Evolutionary conservation across 331 rosid species (phyloP), one percentile per base, ranked within the genome.

Genomic region (Malus hybrid): DNA sequence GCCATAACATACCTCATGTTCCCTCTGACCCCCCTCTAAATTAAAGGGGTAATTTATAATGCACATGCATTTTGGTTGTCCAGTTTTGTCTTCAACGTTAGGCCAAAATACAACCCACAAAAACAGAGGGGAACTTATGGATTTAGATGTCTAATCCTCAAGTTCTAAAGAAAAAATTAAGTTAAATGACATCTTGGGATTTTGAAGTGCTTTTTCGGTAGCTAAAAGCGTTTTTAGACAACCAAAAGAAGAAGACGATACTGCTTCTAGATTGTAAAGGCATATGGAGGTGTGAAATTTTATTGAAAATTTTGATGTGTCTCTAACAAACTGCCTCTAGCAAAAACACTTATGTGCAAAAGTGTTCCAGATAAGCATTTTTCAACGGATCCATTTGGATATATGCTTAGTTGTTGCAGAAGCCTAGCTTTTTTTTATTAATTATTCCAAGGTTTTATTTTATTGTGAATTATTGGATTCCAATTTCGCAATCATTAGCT

Each of bases 51-150:
- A 10, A 42, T 42, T 69, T 63, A 9, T 34, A 60, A 20, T 26
- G 13, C 81, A 72, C 61, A 57, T 75, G 75, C 78, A 76, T 74
- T 79, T 76, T 81, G 74, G 60, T 71, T 60, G 58, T 70, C 22
- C 26, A 71, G 64, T 15, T 61, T 70, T 64, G 55, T 42, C 13
- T 20, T 71, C 68, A 28, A 58, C 48, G 60, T 24, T 57, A 76
- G 28, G 76, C 68, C 66, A 52, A 66, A 5, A n/a, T 56, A 75
- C 42, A 56, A 63, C 61, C 42, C 42, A 34, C 42, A 19, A 46
- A 56, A 20, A 63, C 42, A 65, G 68, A n/a, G 76, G 42, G 48
- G n/a, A 39, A 19, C 9, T 26, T 10, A 52, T 53, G 53, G 68
- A 20, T 34, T 5, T 34, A 16, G 44, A 75, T 62, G 63, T 63